A percentile compares a stretch with the other conserved stretches of the same genome.
Evolutionary conservation across 2,329 filamentous ascomycete species (phyloP).

Genomic region (Immersiporthe knoxdaviesiana): DNA sequence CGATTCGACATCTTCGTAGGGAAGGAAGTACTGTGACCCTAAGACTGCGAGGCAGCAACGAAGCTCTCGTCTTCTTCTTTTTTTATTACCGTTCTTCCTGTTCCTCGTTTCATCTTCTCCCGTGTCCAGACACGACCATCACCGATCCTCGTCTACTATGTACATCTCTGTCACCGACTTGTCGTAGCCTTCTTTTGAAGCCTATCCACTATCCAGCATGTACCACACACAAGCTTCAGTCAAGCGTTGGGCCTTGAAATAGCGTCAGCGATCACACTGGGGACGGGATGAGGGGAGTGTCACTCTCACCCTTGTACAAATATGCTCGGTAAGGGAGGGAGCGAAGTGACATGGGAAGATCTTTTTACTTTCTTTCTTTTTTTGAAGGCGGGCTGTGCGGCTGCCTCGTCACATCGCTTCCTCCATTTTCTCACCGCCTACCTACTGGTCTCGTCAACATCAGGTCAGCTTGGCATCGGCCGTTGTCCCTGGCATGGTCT

Average conservation of each 20-base stretch:
- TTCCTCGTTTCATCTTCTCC: background rate
- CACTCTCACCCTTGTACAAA: background rate
- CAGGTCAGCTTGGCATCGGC: background rate
- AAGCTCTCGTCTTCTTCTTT: background rate
- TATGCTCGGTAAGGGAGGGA: background rate
- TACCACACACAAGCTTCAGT: background rate
- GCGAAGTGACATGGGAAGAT: background rate
- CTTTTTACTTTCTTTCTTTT: background rate
- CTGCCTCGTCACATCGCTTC: slow-evolving; percentile 7
- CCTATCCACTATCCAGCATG: background rate
- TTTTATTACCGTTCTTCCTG: background rate
- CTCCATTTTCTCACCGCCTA: slow-evolving; percentile 11
- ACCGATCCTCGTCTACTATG: background rate
- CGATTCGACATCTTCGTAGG: background rate
- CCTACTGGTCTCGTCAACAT: background rate
- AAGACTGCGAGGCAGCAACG: background rate
- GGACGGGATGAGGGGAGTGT: too few species aligned
- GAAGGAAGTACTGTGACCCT: background rate
- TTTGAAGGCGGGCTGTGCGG: background rate
- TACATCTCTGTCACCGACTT: background rate
- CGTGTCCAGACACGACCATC: background rate
- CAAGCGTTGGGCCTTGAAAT: background rate
- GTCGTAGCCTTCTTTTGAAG: background rate
- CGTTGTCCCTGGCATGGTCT: background rate
- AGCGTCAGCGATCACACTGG: background rate